Conservation (phyloP, 257 asterid species). For the Cinchona pubescens region DNA sequence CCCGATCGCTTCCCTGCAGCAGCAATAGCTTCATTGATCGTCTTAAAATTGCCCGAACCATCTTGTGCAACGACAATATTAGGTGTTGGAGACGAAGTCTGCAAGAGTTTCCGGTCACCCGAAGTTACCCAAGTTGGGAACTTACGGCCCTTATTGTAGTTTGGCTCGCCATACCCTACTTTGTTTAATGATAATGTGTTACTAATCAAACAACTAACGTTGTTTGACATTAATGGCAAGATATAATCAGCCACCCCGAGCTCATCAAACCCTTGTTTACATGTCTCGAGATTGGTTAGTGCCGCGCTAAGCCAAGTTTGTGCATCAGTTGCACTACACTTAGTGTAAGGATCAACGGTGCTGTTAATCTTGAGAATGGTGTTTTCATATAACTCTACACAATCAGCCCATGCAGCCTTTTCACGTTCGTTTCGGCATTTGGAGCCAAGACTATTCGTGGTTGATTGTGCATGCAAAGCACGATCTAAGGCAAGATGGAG, state of each 20-base stretch:
- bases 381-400: slow-evolving; percentile 58
- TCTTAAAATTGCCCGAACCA: slow-evolving; percentile 51
- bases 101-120: slow-evolving; percentile 65
- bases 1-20: slow-evolving; percentile 51
- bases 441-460: slow-evolving; percentile 42
- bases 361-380: slow-evolving; percentile 43
- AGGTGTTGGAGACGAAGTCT: slow-evolving; percentile 34
- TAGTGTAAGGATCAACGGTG: slow-evolving; percentile 41
- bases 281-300: slow-evolving; percentile 15
- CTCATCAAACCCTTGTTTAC: slow-evolving; percentile 50
- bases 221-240: slow-evolving; percentile 45
- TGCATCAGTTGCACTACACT: slow-evolving; percentile 32
- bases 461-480: slow-evolving; percentile 40
- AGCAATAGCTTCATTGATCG: slow-evolving; percentile 47
- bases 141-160: slow-evolving; percentile 30
- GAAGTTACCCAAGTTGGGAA: slow-evolving; percentile 64
- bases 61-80: slow-evolving; percentile 54
- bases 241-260: slow-evolving; percentile 41
- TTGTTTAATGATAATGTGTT: slow-evolving; percentile 57
- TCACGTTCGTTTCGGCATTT: slow-evolving; percentile 50
- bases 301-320: slow-evolving; percentile 22
- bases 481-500: slow-evolving; percentile 58
- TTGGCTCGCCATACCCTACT: slow-evolving; percentile 19
- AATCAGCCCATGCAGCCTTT: slow-evolving; percentile 83
- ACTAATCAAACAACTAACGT: slow-evolving; percentile 56